Evolutionary conservation across 345 rosid genomes (phyloP).

Genomic region (Syzygium jambos): DNA sequence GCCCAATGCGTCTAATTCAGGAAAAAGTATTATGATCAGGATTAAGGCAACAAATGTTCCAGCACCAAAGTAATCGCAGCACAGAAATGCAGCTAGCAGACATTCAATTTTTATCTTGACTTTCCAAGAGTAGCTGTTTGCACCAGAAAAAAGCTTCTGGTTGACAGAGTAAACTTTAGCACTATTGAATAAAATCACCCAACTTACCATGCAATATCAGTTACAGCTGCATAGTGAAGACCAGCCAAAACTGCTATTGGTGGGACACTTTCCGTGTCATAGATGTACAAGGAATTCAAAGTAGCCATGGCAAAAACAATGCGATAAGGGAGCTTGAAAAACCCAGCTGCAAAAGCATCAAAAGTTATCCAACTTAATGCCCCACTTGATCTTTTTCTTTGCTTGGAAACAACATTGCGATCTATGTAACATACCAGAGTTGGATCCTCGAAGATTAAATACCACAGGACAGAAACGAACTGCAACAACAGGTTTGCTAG

Average conservation of each 20-base stretch:
- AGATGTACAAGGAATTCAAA: conserved; percentile 79
- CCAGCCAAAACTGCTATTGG: conserved; percentile 80
- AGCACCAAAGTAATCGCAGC: background rate
- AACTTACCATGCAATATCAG: conserved; percentile 76
- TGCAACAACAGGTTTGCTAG: conserved; percentile 81
- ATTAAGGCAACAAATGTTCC: background rate
- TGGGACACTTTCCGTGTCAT: conserved; percentile 69
- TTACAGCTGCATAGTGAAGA: conserved; percentile 92
- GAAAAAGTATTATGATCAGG: background rate
- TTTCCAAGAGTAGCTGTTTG: background rate
- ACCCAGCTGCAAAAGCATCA: conserved; percentile 37
- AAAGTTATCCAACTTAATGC: background rate
- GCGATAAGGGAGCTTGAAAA: conserved; percentile 92
- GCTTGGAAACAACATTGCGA: background rate
- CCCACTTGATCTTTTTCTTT: background rate
- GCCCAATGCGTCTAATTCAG: background rate
- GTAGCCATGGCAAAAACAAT: conserved; percentile 86
- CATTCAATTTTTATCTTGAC: background rate
- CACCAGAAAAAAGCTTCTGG: background rate
- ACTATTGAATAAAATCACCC: background rate
- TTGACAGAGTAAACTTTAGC: background rate
- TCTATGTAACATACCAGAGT: conserved; percentile 36
- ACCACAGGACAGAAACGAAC: conserved; percentile 82
- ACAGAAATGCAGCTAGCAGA: background rate
- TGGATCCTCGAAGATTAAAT: conserved; percentile 50